Base-by-base conservation (phyloP, 2,329 filamentous ascomycete species). In the Claviceps arundinis region DNA sequence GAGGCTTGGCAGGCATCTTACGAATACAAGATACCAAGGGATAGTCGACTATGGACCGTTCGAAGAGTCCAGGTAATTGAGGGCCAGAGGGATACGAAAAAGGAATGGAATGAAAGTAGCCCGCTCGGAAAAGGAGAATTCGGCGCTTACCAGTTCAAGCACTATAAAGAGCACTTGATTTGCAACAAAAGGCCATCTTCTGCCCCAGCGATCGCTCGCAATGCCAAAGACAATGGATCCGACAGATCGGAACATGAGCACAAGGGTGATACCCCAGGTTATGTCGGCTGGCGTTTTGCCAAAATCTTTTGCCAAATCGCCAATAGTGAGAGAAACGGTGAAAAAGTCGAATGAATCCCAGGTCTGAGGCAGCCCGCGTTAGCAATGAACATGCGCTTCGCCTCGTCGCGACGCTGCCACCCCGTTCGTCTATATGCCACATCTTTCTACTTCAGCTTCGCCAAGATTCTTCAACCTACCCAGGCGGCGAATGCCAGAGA, bases 131-230 rank as follows among this genome's bases (percentile, higher is more conserved):
- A 30, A 30, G 30, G 30, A 30, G 1, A 30, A 11, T 30, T 30
- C 6, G 3, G 5, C n/a, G 64, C 72, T 68, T 61, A 83, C 84
- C 60, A 89, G 73, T 65, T 90, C 85, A 9, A 90, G 73, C 5
- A 82, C 64, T 40, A 87, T 83, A 54, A 90, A 81, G 19, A 90
- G 71, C 22, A 87, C 55, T 66, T 89, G 86, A 68, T 89, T 89
- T 54, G 85, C 62, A 14, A 89, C 75, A 70, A 89, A 88, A 1
- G 85, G 85, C 82, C 85, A 87, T 61, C 79, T 80, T 47, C 78
- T 68, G 4, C 78, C 78, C 56, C 77, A 81, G 38, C 75, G 70
- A 64, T 81, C 78, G 19, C 73, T 67, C 0, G 73, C 73, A 26
- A 79, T 69, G 55, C 78, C 78, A 51, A 81, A 81, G 9, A 72